phyloP scores from a whole-genome alignment of 2,329 filamentous ascomycete species.

The Endothia cerciana region DNA sequence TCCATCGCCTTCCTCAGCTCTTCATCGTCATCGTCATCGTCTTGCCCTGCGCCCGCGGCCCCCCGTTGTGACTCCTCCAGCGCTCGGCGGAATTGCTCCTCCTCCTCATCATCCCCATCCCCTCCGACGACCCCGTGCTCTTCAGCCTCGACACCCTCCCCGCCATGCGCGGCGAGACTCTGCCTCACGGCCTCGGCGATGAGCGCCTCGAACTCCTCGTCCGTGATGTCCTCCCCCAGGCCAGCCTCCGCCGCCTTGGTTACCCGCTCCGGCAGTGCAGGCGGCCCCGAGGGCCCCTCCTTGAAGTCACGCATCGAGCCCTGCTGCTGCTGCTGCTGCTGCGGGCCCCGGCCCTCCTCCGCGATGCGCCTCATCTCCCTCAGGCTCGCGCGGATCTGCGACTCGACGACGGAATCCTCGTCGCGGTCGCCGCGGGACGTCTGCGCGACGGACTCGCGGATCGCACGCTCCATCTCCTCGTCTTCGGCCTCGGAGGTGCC shows the following conservation, averaged over 20 bases:
- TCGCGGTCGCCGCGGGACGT: conserved; percentile 70
- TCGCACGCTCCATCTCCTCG: conserved; percentile 72
- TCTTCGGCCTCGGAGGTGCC: conserved; percentile 42
- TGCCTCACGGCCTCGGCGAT: conserved; percentile 60
- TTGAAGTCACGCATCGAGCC: conserved; percentile 16
- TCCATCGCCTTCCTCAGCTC: conserved; percentile 52
- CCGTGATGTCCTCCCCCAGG: conserved; percentile 48
- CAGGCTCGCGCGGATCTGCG: conserved; percentile 74
- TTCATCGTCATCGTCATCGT: conserved; percentile 45
- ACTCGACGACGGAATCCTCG: conserved; percentile 73
- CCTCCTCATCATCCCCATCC: conserved; percentile 31
- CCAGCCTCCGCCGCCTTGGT: conserved; percentile 40
- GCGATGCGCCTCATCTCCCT: conserved; percentile 50
- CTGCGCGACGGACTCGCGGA: conserved; percentile 68
- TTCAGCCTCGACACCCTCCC: conserved; percentile 13
- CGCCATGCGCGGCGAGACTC: conserved; percentile 45
- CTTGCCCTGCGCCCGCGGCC: conserved; percentile 30
- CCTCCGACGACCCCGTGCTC: neutral
- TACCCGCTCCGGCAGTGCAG: conserved; percentile 18
- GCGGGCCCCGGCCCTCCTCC: conserved; percentile 30
- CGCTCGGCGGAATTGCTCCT: conserved; percentile 43
- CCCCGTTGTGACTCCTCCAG: conserved; percentile 45
- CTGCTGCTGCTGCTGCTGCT: conserved; percentile 14
- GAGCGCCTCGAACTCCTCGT: conserved; percentile 61
- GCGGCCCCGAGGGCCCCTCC: conserved; percentile 26